Evolutionary conservation across 2,329 filamentous ascomycete species (phyloP).

Genomic region (Aspergillus sp.): DNA sequence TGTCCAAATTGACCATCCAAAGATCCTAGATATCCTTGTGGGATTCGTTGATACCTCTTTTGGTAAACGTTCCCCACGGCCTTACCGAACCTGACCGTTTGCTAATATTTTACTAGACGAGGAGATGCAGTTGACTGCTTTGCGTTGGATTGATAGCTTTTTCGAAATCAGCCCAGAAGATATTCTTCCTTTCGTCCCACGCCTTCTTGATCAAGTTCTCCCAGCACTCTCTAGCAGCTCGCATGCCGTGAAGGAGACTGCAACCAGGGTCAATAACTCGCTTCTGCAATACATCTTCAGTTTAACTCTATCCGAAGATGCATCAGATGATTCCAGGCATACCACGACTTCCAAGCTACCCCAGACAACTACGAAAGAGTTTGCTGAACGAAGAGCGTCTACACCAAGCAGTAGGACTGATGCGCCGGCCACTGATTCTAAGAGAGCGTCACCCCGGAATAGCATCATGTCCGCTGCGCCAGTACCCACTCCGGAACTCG

Average conservation of each 20-base stretch:
- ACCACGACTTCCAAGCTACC: slow-evolving; percentile 42
- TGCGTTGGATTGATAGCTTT: slow-evolving; percentile 94
- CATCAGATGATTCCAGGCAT: slow-evolving; percentile 41
- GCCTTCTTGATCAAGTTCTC: slow-evolving; percentile 84
- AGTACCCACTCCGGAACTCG: slow-evolving; percentile 64
- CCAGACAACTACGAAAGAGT: slow-evolving; percentile 39
- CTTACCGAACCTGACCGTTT: background rate
- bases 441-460: slow-evolving; percentile 44
- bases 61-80: slow-evolving; percentile 48
- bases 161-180: slow-evolving; percentile 97
- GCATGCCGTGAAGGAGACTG: slow-evolving; percentile 80
- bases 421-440: slow-evolving; percentile 26
- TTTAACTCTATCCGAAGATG: slow-evolving; percentile 76
- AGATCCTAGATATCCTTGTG: slow-evolving; percentile 88
- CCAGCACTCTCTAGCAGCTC: slow-evolving; percentile 92
- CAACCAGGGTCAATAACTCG: slow-evolving; percentile 83
- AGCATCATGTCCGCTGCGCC: slow-evolving; percentile 45
- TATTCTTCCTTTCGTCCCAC: slow-evolving; percentile 90
- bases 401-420: slow-evolving; percentile 36
- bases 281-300: slow-evolving; percentile 94
- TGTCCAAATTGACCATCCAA: slow-evolving; percentile 88
- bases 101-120: slow-evolving; percentile 60
- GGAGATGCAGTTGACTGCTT: slow-evolving; percentile 83
- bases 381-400: slow-evolving; percentile 43
- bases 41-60: slow-evolving; percentile 80